Evolutionary conservation across 2,329 filamentous ascomycete genomes (phyloP).

Genomic region (Pseudopyrenochaeta lycopersici): DNA sequence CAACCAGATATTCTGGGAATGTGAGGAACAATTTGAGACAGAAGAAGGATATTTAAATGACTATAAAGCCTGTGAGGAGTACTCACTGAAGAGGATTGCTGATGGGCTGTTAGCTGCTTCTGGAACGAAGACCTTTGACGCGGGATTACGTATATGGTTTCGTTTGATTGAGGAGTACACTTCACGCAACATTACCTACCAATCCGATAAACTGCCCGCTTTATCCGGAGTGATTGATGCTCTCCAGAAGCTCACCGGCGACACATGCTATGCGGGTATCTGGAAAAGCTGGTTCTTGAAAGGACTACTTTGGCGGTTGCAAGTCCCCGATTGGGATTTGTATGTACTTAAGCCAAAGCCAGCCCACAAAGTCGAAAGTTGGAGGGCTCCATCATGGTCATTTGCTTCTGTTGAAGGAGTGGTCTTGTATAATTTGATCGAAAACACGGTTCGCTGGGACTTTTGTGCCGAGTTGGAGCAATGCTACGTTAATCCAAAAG

Average conservation of each 20-base stretch:
- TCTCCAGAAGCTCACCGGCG: conserved; percentile 10
- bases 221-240: conserved; percentile 7
- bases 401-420: conserved; percentile 7
- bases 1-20: too few relatives aligned
- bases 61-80: too few relatives aligned
- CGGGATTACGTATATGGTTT: neutral
- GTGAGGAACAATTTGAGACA: too few relatives aligned
- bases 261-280: conserved; percentile 10
- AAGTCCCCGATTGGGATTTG: too few relatives aligned
- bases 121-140: too few relatives aligned
- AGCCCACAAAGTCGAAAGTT: neutral
- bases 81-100: too few relatives aligned
- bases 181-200: conserved; percentile 11
- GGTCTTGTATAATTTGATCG: conserved; percentile 1
- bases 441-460: neutral
- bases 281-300: conserved; percentile 11
- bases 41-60: too few relatives aligned
- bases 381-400: conserved; percentile 16
- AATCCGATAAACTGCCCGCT: conserved; percentile 16
- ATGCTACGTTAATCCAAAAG: conserved; percentile 5
- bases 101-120: too few relatives aligned
- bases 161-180: conserved; percentile 12
- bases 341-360: neutral
- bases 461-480: conserved; percentile 7
- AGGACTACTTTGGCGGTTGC: conserved; percentile 18